phyloP scores from a whole-genome alignment of 257 asterid species.

The Solanum dulcamara region DNA sequence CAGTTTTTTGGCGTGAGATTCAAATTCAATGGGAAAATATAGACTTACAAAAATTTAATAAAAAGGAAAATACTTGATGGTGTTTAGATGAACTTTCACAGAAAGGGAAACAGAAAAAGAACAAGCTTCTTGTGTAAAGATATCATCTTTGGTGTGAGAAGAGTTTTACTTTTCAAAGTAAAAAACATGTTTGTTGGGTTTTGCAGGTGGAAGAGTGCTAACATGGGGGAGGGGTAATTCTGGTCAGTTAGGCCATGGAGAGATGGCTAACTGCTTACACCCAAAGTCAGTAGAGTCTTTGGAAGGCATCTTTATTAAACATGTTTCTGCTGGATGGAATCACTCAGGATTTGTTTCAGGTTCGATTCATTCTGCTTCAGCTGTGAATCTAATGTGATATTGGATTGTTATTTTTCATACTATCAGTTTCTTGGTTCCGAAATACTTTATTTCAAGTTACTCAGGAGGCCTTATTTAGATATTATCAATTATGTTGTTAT shows the following conservation, averaged over 20 bases:
- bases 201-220: slow-evolving; percentile 67
- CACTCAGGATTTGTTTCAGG: slow-evolving; percentile 94
- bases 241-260: slow-evolving; percentile 90
- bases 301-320: slow-evolving; percentile 28
- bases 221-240: slow-evolving; percentile 94
- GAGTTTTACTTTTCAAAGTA: not conserved
- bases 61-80: not conserved
- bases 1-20: not conserved
- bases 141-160: not conserved
- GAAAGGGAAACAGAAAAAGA: not conserved
- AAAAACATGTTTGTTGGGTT: not conserved
- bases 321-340: slow-evolving; percentile 93
- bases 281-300: slow-evolving; percentile 44
- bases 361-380: slow-evolving; percentile 2
- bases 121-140: not conserved
- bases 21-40: not conserved
- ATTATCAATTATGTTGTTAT: not conserved
- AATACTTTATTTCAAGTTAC: not conserved
- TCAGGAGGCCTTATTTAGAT: not conserved
- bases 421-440: not conserved
- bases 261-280: slow-evolving; percentile 28
- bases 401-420: not conserved
- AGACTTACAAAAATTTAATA: not conserved
- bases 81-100: not conserved
- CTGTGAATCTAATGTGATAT: not conserved